Base-by-base conservation (phyloP, 176 grass and related monocot genomes). In the Poa pratensis region DNA sequence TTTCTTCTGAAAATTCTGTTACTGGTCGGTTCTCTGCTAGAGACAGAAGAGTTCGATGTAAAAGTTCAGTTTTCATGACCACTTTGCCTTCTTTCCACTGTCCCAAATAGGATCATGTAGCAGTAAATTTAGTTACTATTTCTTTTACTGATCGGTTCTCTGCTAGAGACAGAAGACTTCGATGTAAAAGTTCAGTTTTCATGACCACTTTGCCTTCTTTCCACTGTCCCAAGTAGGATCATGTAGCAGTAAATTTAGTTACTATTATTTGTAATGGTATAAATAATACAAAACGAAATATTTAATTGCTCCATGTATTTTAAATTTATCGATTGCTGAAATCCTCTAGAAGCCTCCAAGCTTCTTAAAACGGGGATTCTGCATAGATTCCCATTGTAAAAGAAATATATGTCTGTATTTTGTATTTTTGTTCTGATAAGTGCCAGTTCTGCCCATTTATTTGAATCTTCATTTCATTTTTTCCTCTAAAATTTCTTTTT, bases 1-100 rank as follows among this genome's bases (percentile, higher is more conserved):
- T 76, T 35, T 87, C 49, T 48, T 81, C 79, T 83, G 46, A 49
- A 87, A 75, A 86, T 86, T 76, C 20, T 57, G 83, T 65, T 57
- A 60, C 7, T 61, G 17, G 24, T 62, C 50, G 40, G 50, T 42
- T 58, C 28, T 66, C 64, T 79, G 61, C 37, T 89, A 22, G 42
- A 70, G 53, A 55, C 39, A 39, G 69, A 88, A 53, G 37, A 80
- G 23, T 81, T 9, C 13, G 58, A 30, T 55, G 16, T 53, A 53
- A 32, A 81, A 65, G 32, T 80, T 37, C 12, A 23, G 69, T 62
- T 83, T 69, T 43, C 27, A 55, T 51, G 27, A 59, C 69, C 32
- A 58, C 51, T 76, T 82, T 63, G 39, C 64, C 46, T 43, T 11
- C 68, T 87, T 52, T 64, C 22, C 45, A 23, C 23, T 50, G 43